These are phyloP conservation scores for Diaporthe sp. DNA, from an alignment of 2,329 filamentous ascomycete species.

Conservation along the genomic window DNA sequence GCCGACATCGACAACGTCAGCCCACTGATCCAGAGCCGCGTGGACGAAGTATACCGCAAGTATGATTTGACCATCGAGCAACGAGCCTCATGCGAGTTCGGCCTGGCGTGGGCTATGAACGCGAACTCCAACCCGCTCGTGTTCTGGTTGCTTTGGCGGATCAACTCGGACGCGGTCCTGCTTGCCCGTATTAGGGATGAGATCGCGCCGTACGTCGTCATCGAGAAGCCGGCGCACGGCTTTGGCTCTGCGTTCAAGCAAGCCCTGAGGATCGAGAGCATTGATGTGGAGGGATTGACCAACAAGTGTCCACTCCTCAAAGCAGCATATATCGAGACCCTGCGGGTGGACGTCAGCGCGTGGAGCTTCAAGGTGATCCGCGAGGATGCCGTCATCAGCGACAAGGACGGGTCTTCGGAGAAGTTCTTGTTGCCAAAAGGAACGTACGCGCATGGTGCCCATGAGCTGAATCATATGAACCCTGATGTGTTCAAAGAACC, in stretches of 20 bases:
- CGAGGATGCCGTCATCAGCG: slow-evolving; percentile 50
- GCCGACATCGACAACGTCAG: slow-evolving; percentile 53
- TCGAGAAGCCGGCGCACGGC: slow-evolving; percentile 51
- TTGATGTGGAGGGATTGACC: slow-evolving; percentile 53
- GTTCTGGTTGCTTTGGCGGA: slow-evolving; percentile 57
- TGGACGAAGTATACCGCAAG: slow-evolving; percentile 38
- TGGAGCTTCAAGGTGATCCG: slow-evolving; percentile 49
- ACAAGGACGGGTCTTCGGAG: slow-evolving; percentile 42
- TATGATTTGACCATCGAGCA: slow-evolving; percentile 48
- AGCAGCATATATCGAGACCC: slow-evolving; percentile 55
- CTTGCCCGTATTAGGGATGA: slow-evolving; percentile 54
- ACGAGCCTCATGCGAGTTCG: slow-evolving; percentile 52
- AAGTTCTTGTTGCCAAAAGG: slow-evolving; percentile 51
- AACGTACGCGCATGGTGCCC: slow-evolving; percentile 50
- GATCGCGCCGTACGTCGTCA: slow-evolving; percentile 49
- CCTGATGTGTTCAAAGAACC: slow-evolving; percentile 50
- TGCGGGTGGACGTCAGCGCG: slow-evolving; percentile 53
- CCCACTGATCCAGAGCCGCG: slow-evolving; percentile 48
- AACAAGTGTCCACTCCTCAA: slow-evolving; percentile 53
- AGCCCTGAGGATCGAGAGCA: slow-evolving; percentile 48
- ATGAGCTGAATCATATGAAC: slow-evolving; percentile 52
- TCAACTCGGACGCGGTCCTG: slow-evolving; percentile 54
- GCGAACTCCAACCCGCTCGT: slow-evolving; percentile 53
- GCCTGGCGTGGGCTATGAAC: slow-evolving; percentile 54
- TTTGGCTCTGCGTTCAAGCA: slow-evolving; percentile 53